A percentile compares a stretch with the other conserved stretches of the same genome.
phyloP scores from a whole-genome alignment of 176 grass and related monocot species.

The Eleusine coracana region DNA sequence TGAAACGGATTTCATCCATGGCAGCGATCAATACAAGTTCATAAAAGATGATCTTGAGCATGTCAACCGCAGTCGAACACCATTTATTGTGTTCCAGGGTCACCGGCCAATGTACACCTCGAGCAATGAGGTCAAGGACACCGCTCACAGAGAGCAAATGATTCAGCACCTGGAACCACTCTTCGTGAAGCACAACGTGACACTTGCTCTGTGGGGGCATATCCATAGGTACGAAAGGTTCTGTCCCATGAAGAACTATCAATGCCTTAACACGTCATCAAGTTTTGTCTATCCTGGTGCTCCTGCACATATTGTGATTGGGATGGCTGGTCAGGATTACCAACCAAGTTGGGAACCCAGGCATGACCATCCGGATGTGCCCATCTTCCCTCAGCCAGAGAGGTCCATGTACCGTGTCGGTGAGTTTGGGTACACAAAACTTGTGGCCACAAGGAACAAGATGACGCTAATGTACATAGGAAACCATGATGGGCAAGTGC shows the following conservation, averaged over 20 bases:
- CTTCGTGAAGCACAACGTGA: constrained; percentile 79
- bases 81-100: constrained; percentile 88
- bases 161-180: constrained; percentile 72
- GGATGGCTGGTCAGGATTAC: constrained; percentile 89
- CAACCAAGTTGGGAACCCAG: constrained; percentile 83
- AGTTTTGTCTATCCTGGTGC: constrained; percentile 68
- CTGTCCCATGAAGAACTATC: constrained; percentile 80
- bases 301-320: constrained; percentile 85
- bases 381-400: constrained; percentile 78
- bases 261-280: constrained; percentile 66
- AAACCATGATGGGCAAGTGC: constrained; percentile 90
- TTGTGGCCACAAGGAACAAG: constrained; percentile 78
- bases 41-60: constrained; percentile 78
- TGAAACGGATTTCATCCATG: constrained; percentile 80
- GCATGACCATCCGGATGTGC: constrained; percentile 63
- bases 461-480: constrained; percentile 69
- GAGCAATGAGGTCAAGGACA: constrained; percentile 72
- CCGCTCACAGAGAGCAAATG: constrained; percentile 63
- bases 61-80: constrained; percentile 79
- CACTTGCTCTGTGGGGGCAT: constrained; percentile 93
- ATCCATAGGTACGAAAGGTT: constrained; percentile 97
- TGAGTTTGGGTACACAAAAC: constrained; percentile 82
- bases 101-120: constrained; percentile 95
- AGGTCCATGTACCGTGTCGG: constrained; percentile 85
- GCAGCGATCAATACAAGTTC: constrained; percentile 81